Evolutionary conservation across 106 monocot species (phyloP).

Genomic region (Platanthera zijinensis): DNA sequence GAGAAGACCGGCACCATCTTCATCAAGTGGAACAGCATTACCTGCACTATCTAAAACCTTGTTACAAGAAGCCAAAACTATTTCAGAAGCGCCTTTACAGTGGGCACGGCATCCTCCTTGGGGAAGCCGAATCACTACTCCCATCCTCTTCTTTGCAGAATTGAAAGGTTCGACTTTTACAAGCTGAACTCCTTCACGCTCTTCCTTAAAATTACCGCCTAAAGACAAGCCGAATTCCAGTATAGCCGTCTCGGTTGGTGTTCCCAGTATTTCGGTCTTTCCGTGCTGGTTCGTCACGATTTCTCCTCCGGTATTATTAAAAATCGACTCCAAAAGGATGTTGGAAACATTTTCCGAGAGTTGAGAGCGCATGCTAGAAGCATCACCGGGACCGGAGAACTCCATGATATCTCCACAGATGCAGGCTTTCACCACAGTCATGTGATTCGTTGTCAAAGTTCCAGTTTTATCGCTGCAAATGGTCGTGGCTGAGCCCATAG

Average conservation of each 20-base stretch:
- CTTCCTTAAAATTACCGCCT: constrained; percentile 27
- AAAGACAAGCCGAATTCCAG: constrained; percentile 34
- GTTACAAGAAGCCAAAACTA: constrained; percentile 33
- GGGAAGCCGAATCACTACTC: constrained; percentile 21
- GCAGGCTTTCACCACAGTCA: constrained; percentile 36
- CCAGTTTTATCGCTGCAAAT: constrained; percentile 46
- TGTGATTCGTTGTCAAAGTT: constrained; percentile 38
- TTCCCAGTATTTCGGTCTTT: constrained; percentile 31
- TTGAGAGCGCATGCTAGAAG: constrained; percentile 13
- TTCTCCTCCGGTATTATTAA: constrained; percentile 40
- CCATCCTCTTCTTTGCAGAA: constrained; percentile 44
- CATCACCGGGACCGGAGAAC: neutral
- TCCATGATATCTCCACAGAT: constrained; percentile 23
- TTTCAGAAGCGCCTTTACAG: constrained; percentile 43
- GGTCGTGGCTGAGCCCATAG: constrained; percentile 38
- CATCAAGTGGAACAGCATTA: constrained; percentile 28
- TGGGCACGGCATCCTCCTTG: constrained; percentile 30
- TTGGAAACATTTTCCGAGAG: constrained; percentile 19
- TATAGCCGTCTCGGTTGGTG: constrained; percentile 38
- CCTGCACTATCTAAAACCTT: constrained; percentile 27
- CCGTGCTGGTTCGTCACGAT: constrained; percentile 29
- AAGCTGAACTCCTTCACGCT: constrained; percentile 17
- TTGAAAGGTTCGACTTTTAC: constrained; percentile 43
- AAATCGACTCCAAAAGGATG: constrained; percentile 29
- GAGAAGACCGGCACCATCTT: constrained; percentile 9